Conservation (phyloP, 306 rosid species). For the Prunus dulcis region DNA sequence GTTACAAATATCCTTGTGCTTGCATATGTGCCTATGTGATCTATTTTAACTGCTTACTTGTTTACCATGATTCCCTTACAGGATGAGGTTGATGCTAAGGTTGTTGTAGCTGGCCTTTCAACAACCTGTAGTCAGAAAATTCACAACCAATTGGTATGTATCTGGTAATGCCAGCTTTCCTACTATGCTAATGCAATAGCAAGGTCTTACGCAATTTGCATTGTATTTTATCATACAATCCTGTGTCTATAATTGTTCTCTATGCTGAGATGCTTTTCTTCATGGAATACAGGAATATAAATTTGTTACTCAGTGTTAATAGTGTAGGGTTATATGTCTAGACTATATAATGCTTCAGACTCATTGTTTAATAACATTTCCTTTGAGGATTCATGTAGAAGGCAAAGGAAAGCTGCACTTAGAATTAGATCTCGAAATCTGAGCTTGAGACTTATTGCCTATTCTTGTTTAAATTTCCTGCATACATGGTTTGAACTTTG, state of each 20-base stretch:
- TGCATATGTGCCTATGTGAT: conserved; percentile 5
- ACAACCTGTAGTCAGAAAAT: conserved; percentile 97
- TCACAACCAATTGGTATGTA: conserved; percentile 88
- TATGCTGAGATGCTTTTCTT: background rate
- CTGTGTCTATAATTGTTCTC: background rate
- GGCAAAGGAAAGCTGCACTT: background rate
- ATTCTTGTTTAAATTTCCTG: background rate
- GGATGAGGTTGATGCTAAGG: conserved; percentile 76
- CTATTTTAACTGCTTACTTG: background rate
- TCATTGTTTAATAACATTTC: background rate
- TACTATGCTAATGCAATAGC: conserved; percentile 21
- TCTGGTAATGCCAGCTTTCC: background rate
- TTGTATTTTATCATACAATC: conserved; percentile 1
- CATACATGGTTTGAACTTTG: background rate
- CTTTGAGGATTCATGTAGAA: conserved; percentile 3
- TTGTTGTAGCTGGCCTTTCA: conserved; percentile 83
- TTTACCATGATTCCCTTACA: conserved; percentile 24
- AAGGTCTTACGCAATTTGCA: background rate
- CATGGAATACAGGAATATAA: background rate
- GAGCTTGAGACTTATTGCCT: background rate
- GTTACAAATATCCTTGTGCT: conserved; percentile 11
- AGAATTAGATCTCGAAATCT: conserved; percentile 5
- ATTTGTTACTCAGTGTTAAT: background rate
- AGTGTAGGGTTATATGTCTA: conserved; percentile 7
- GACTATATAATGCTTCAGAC: conserved; percentile 11